Evolutionary conservation across 2,329 filamentous ascomycete species (phyloP).

Genomic region (Raffaelea albimanens): DNA sequence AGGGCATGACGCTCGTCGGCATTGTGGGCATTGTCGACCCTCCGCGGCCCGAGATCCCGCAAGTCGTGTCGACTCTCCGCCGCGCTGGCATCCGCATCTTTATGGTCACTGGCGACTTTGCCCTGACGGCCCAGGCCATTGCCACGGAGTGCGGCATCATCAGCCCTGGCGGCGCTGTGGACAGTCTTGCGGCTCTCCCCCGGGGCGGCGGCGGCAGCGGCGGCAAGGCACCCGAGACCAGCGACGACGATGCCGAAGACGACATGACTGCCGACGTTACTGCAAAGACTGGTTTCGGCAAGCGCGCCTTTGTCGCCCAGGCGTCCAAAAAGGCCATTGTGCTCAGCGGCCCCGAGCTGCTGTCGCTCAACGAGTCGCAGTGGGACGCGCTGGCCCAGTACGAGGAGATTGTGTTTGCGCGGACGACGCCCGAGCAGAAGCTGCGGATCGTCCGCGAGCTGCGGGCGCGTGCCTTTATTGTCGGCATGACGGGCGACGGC

Average conservation of each 20-base stretch:
- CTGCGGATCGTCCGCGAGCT: slow-evolving; percentile 70
- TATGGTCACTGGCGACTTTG: slow-evolving; percentile 77
- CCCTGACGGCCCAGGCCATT: slow-evolving; percentile 64
- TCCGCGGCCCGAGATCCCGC: slow-evolving; percentile 61
- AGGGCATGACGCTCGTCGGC: slow-evolving; percentile 59
- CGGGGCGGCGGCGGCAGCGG: slow-evolving; percentile 18
- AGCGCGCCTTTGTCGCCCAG: slow-evolving; percentile 1
- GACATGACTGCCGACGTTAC: slow-evolving; percentile 15
- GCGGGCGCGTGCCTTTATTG: slow-evolving; percentile 52
- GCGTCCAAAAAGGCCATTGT: slow-evolving; percentile 42
- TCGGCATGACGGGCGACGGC: slow-evolving; percentile 81
- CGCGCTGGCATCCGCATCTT: slow-evolving; percentile 65
- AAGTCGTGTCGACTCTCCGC: slow-evolving; percentile 55
- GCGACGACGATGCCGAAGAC: slow-evolving; percentile 14
- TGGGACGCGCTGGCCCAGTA: slow-evolving; percentile 58
- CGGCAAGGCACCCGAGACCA: neutral
- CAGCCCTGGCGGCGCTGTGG: slow-evolving; percentile 36
- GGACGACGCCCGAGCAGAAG: slow-evolving; percentile 72
- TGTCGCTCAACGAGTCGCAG: slow-evolving; percentile 55
- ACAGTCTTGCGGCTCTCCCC: slow-evolving; percentile 36
- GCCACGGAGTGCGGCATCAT: slow-evolving; percentile 65
- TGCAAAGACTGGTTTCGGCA: slow-evolving; percentile 6
- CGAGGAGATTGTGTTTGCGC: slow-evolving; percentile 65
- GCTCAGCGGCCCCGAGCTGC: slow-evolving; percentile 56
- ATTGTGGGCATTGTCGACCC: slow-evolving; percentile 73